Percentiles rank a stretch among this genome's conserved stretches.
phyloP scores from a whole-genome alignment of 1,284 basidiomycete species.

The Bjerkandera adusta region DNA sequence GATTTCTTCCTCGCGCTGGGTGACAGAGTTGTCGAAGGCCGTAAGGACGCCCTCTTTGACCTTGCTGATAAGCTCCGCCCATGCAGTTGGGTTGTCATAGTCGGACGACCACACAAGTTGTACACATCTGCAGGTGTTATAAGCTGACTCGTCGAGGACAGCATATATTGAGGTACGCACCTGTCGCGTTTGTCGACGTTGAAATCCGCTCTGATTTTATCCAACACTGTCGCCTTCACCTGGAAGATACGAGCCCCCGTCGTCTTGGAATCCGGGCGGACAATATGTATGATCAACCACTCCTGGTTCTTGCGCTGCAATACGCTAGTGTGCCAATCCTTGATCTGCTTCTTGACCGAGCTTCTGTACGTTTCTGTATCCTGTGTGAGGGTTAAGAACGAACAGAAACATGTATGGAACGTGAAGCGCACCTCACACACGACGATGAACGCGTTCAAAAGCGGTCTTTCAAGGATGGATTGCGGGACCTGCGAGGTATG shows the following conservation, averaged over 20 bases:
- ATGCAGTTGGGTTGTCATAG: conserved; percentile 76
- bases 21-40: conserved; percentile 80
- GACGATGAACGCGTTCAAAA: conserved; percentile 85
- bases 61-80: conserved; percentile 88
- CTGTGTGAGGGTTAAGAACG: conserved; percentile 39
- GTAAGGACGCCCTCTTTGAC: conserved; percentile 85
- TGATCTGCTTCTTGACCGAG: conserved; percentile 79
- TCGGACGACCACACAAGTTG: conserved; percentile 72
- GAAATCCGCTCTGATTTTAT: conserved; percentile 93
- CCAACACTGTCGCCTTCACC: conserved; percentile 81
- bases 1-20: conserved; percentile 85
- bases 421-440: conserved; percentile 73
- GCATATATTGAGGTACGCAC: conserved; percentile 39
- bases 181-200: conserved; percentile 87
- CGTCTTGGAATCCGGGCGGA: conserved; percentile 62
- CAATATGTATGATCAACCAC: conserved; percentile 86
- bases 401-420: not conserved
- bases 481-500: conserved; percentile 74
- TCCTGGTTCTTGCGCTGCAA: conserved; percentile 78
- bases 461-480: conserved; percentile 80
- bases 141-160: conserved; percentile 18
- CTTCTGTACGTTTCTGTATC: conserved; percentile 84
- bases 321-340: conserved; percentile 82
- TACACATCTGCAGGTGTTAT: conserved; percentile 57
- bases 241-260: conserved; percentile 72